Evolutionary conservation across 2,329 filamentous ascomycete genomes (phyloP).

Genomic region (Talaromyces pinophilus): DNA sequence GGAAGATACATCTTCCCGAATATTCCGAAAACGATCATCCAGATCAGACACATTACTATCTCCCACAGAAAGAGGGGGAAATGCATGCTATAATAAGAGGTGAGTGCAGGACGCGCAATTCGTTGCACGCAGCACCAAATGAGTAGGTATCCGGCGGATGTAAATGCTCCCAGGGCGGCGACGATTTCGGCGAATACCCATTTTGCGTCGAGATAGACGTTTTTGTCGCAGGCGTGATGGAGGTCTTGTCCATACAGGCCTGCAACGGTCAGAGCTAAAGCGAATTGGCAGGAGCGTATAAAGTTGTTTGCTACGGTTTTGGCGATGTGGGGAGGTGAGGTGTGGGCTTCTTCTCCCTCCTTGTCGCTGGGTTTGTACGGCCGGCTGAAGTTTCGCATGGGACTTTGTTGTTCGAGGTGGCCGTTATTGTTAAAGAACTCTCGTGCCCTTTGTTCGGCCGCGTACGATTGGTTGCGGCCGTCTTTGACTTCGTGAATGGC

Average conservation of each 20-base stretch:
- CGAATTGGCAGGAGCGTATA: slow-evolving; percentile 75
- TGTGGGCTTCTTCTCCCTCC: neutral
- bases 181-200: slow-evolving; percentile 79
- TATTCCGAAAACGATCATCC: slow-evolving; percentile 78
- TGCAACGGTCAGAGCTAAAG: slow-evolving; percentile 72
- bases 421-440: too few species aligned
- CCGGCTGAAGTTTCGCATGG: too few species aligned
- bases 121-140: slow-evolving; percentile 49
- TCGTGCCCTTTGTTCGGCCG: too few species aligned
- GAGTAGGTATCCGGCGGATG: slow-evolving; percentile 65
- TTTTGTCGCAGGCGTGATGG: slow-evolving; percentile 52
- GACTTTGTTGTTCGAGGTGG: too few species aligned
- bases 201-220: slow-evolving; percentile 61
- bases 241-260: slow-evolving; percentile 77
- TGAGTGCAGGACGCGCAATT: slow-evolving; percentile 25
- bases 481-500: too few species aligned
- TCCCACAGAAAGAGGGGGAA: slow-evolving; percentile 66
- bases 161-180: slow-evolving; percentile 65
- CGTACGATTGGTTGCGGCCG: too few species aligned
- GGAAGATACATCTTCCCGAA: slow-evolving; percentile 81
- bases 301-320: slow-evolving; percentile 35
- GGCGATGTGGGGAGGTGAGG: slow-evolving; percentile 24
- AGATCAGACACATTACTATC: slow-evolving; percentile 71
- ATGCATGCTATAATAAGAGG: slow-evolving; percentile 29
- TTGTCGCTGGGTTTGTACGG: too few species aligned